Base-by-base conservation (phyloP, 257 asterid species). In the Solanum piurae region DNA sequence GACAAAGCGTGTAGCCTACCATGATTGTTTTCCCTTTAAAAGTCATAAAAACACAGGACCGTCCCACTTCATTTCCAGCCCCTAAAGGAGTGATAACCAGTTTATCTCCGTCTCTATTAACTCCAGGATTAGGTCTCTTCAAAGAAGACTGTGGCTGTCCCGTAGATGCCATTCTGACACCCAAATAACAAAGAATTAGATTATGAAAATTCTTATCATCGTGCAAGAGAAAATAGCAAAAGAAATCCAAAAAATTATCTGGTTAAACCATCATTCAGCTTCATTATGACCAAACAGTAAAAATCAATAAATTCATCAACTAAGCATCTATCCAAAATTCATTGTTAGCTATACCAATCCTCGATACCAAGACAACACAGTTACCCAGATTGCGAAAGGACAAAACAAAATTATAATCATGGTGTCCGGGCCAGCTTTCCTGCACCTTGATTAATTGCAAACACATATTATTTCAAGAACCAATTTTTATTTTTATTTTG, bases 51-150 rank as follows among this genome's bases (percentile, higher is more conserved):
- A 94, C 95, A 84, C 99, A 97, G 42, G 99, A 97, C 86, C 99
- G 98, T 37, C 99, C 99, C 29, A 97, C 99, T 94, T 97, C 99
- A 88, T 72, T 95, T 42, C 99, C 98, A 38, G 98, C 99, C 84
- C 99, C 99, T 68, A 95, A 93, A 38, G 99, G 99, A 0, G 98
- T 97, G 29, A 97, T 91, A 68, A 94, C 94, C 60, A 96, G 95
- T 93, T 94, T 95, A 90, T 97, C 99, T 55, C 98, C 98, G 84
- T 97, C 99, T 74, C 94, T 90, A 12, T 90, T 87, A 14, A 92
- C 90, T 31, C 90, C 52, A 6, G 89, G 75, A 75, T 83, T 90
- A 12, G 92, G 92, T 88, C 98, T 92, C 93, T 94, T 93, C 68
- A 90, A 46, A 25, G 94, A 88, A 34, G 94, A 79, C 18, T 88